Conservation (phyloP, 805 yeast genomes). For the Yarrowia sp. region DNA sequence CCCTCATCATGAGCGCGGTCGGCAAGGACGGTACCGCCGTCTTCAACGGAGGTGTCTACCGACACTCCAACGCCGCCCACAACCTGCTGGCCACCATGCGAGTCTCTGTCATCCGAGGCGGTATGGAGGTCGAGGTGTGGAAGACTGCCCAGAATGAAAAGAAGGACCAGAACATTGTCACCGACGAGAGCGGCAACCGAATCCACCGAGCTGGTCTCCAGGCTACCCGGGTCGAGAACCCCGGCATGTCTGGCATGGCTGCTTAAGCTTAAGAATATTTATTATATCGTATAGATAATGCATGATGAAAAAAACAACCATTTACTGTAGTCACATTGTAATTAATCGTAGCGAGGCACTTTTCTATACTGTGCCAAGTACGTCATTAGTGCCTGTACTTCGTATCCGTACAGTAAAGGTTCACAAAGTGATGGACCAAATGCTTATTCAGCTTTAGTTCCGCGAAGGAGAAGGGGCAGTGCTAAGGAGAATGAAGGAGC, state of each 20-base stretch:
- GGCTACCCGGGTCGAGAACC: conserved; percentile 47
- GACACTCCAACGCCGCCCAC: conserved; percentile 90
- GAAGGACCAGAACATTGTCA: conserved; percentile 58
- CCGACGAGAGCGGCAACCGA: conserved; percentile 52
- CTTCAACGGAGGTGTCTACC: conserved; percentile 91
- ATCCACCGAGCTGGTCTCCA: conserved; percentile 63
- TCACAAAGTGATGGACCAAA: no score
- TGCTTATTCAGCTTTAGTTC: no score
- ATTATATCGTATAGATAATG: conserved; percentile 22
- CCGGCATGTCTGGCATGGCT: conserved; percentile 58
- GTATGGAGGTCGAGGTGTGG: conserved; percentile 82
- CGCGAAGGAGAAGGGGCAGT: no score
- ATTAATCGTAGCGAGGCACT: no score
- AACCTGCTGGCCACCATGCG: conserved; percentile 91
- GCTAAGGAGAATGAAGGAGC: no score
- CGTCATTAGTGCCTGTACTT: no score
- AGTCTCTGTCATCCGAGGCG: conserved; percentile 79
- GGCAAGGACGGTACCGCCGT: conserved; percentile 95
- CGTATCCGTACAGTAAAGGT: no score
- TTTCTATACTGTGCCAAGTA: no score
- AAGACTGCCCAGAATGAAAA: conserved; percentile 64
- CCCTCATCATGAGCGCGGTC: conserved; percentile 72
- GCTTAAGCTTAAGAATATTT: conserved; percentile 42
- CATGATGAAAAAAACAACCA: background rate
- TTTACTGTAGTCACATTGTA: no score